A percentile compares a stretch with the other conserved stretches of the same genome.
Conservation (phyloP, 768 basidiomycete species). For the Xerocomellus chrysenteron region DNA sequence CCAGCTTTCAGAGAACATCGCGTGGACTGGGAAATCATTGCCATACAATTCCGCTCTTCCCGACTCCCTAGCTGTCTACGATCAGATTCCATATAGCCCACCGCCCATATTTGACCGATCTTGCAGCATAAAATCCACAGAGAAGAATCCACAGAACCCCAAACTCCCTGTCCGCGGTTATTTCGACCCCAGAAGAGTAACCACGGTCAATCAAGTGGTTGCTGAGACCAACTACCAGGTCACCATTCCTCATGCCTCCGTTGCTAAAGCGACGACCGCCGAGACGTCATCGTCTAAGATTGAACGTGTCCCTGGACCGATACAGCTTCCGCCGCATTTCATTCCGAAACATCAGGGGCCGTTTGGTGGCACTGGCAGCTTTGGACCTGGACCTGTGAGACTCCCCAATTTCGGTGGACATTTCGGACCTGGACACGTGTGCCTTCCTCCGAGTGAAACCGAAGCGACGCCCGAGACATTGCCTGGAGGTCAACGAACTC, state of each 20-base stretch:
- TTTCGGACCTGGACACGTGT: constrained; percentile 17
- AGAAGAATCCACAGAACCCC: constrained; percentile 21
- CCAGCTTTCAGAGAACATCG: constrained; percentile 2
- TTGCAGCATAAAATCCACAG: constrained; percentile 31
- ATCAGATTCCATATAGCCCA: background rate
- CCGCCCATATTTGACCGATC: background rate
- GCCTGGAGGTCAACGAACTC: constrained; percentile 13
- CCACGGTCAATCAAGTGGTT: constrained; percentile 33
- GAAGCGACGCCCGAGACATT: constrained; percentile 21
- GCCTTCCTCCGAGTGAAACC: constrained; percentile 20
- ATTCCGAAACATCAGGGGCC: background rate
- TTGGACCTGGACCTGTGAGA: constrained; percentile 25
- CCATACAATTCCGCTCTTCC: constrained; percentile 3
- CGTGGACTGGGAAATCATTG: constrained; percentile 2
- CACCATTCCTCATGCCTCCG: constrained; percentile 21
- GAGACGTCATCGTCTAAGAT: constrained; percentile 9
- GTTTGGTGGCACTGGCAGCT: constrained; percentile 21
- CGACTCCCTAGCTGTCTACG: background rate
- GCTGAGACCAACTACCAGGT: constrained; percentile 27
- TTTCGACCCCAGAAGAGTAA: constrained; percentile 36
- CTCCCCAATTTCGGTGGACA: constrained; percentile 9
- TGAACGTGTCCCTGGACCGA: constrained; percentile 19
- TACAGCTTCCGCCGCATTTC: constrained; percentile 7
- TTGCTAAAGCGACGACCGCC: constrained; percentile 12
- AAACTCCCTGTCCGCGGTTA: constrained; percentile 24